Evolutionary conservation across 1,284 basidiomycete species (phyloP), one percentile per base, ranked within the genome.

Genomic region (Malassezia pachydermatis): DNA sequence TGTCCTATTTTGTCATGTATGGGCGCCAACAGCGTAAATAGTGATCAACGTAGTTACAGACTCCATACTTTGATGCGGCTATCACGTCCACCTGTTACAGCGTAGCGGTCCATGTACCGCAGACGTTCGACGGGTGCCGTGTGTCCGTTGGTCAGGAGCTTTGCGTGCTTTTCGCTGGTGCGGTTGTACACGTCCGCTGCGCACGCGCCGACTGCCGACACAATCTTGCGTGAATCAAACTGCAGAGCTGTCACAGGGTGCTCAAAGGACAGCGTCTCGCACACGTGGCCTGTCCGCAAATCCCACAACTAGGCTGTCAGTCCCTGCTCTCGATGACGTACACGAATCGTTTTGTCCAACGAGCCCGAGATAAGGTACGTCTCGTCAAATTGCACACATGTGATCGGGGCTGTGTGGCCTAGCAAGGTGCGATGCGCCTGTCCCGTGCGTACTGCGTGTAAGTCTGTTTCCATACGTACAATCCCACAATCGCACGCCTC

Each of bases 401-500:
- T 96, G 40, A 98, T 82, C 4, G 94, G 89, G 0, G 79, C 86
- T 1, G 88, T 95, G 72, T 99, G 94, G 5, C 92, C 94, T 20
- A 86, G 75, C 41, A 99, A 76, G 8, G 90, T 95, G 34, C 94
- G 78, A 73, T 96, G 90, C 11, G 89, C 84, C 73, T 98, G 92
- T 4, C 94, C 94, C 33, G 92, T 99, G 33, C 94, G 84, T 90
- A 98, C 52, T 38, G 36, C 23, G 36, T 16, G 22, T 10, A 38
- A 24, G 22, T 7, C 22, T n/a, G n/a, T n/a, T n/a, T 10, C 22
- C 2, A 9, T 38, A 38, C 36, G 22, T 38, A 38, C 36, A 14
- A 70, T 99, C 94, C 94, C 94, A 98, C 88, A 99, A 94, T 53
- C 94, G 77, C 24, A 98, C 88, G 0, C 85, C 90, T 30, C 92